phyloP scores from a whole-genome alignment of 2,329 filamentous ascomycete genomes.

The Colletotrichum tanaceti region DNA sequence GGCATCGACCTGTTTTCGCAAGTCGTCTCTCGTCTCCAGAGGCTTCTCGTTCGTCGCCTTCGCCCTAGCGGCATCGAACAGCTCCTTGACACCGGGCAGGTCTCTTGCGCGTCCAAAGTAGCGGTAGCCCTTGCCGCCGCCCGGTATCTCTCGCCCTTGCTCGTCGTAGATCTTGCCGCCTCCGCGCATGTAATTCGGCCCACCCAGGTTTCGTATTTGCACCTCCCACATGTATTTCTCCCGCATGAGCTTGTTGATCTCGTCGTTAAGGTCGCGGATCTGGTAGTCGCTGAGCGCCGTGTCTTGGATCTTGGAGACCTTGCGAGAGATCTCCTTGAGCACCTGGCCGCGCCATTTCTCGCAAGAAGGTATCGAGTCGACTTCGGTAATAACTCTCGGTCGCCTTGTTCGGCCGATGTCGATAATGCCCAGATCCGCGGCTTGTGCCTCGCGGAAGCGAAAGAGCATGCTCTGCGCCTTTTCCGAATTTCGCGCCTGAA shows the following conservation, averaged over 20 bases:
- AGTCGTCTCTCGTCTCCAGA: conserved; percentile 74
- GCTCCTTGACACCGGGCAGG: conserved; percentile 93
- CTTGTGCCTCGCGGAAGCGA: conserved; percentile 97
- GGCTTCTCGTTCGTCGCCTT: conserved; percentile 70
- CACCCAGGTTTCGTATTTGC: conserved; percentile 94
- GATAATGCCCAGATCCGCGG: conserved; percentile 94
- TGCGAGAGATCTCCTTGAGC: conserved; percentile 95
- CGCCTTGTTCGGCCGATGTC: conserved; percentile 90
- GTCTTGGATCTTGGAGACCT: conserved; percentile 96
- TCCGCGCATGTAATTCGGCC: conserved; percentile 93
- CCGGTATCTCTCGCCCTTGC: conserved; percentile 75
- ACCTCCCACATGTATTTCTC: conserved; percentile 99
- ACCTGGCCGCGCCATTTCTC: conserved; percentile 99
- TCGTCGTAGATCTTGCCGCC: conserved; percentile 79
- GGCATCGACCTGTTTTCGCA: conserved; percentile 85
- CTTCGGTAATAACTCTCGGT: conserved; percentile 89
- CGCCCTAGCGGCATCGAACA: conserved; percentile 81
- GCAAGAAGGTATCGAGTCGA: conserved; percentile 85
- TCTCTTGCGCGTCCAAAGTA: conserved; percentile 94
- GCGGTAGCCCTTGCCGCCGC: conserved; percentile 88
- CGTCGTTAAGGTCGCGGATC: conserved; percentile 97
- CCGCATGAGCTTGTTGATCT: conserved; percentile 98
- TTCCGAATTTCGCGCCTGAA: conserved; percentile 92
- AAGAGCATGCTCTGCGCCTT: conserved; percentile 99
- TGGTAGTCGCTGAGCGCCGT: conserved; percentile 92